Conservation (phyloP, 768 basidiomycete genomes). For the Calocybe cyanea region DNA sequence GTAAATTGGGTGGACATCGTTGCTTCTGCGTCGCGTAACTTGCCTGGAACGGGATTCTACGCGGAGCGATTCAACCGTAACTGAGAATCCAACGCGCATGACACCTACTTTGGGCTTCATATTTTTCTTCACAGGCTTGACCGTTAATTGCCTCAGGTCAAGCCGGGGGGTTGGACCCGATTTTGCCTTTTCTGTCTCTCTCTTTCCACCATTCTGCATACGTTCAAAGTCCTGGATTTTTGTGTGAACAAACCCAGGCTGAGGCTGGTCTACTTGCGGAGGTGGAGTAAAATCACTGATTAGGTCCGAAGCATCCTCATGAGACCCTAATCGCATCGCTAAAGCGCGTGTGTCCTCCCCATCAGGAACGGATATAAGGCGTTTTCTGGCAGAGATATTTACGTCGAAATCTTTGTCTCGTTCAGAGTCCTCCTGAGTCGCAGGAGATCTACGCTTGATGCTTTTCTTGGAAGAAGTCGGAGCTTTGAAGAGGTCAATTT, state of each 20-base stretch:
- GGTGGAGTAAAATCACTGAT: constrained; percentile 8
- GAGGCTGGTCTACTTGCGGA: not conserved
- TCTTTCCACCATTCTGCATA: constrained; percentile 3
- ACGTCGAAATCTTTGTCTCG: no score
- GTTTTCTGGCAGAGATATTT: no score
- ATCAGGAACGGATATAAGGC: constrained; percentile 1
- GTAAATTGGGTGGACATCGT: not conserved
- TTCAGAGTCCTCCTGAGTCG: not conserved
- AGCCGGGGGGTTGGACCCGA: no score
- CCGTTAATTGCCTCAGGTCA: not conserved
- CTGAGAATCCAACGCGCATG: not conserved
- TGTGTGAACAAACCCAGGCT: not conserved
- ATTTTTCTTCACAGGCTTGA: constrained; percentile 3
- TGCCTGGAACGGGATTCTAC: not conserved
- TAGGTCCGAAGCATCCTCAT: constrained; percentile 10
- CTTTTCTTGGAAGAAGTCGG: not conserved
- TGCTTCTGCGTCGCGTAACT: not conserved
- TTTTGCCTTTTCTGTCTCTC: no score
- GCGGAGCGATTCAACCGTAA: not conserved
- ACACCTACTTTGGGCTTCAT: constrained; percentile 18
- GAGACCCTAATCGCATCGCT: constrained; percentile 3
- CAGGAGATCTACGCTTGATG: not conserved
- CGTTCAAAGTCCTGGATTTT: not conserved
- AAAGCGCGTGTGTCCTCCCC: constrained; percentile 13
- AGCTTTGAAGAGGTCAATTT: constrained; percentile 1